Conservation (phyloP, 495 filamentous ascomycete genomes). For the Podospora sp. region DNA sequence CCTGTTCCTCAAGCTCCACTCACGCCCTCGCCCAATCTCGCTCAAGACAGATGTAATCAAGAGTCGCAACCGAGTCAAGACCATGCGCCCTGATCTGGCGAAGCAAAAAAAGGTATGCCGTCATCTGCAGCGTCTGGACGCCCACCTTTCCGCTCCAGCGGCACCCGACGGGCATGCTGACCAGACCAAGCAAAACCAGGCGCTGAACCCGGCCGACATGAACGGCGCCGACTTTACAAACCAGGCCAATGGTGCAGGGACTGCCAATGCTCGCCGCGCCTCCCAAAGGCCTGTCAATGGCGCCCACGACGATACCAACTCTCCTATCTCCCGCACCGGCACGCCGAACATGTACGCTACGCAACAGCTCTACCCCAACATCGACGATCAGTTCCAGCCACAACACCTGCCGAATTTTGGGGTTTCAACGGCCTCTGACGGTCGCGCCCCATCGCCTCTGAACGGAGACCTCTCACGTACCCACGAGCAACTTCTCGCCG, state of each 20-base stretch:
- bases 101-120: slow-evolving; percentile 81
- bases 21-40: slow-evolving; percentile 87
- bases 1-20: slow-evolving; percentile 94
- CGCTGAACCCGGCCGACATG: slow-evolving; percentile 55
- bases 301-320: slow-evolving; percentile 76
- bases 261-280: slow-evolving; percentile 55
- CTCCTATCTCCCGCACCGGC: slow-evolving; percentile 82
- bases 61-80: slow-evolving; percentile 97
- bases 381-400: slow-evolving; percentile 64
- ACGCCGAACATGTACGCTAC: slow-evolving; percentile 71
- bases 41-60: slow-evolving; percentile 99
- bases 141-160: slow-evolving; percentile 1
- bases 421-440: slow-evolving; percentile 67
- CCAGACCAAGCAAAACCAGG: slow-evolving; percentile 41
- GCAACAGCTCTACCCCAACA: slow-evolving; percentile 70
- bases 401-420: slow-evolving; percentile 44
- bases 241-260: slow-evolving; percentile 39
- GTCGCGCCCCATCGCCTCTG: slow-evolving; percentile 66
- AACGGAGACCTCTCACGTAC: slow-evolving; percentile 75
- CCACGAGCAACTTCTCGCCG: slow-evolving; percentile 74
- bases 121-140: slow-evolving; percentile 1
- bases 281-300: slow-evolving; percentile 74
- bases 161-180: slow-evolving; percentile 11
- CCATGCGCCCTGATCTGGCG: slow-evolving; percentile 69
- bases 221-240: slow-evolving; percentile 58